Percentiles rank a stretch among this genome's conserved stretches.
Conservation (phyloP, 225 moss, liverwort and hornwort genomes). For the Neckera pumila region DNA sequence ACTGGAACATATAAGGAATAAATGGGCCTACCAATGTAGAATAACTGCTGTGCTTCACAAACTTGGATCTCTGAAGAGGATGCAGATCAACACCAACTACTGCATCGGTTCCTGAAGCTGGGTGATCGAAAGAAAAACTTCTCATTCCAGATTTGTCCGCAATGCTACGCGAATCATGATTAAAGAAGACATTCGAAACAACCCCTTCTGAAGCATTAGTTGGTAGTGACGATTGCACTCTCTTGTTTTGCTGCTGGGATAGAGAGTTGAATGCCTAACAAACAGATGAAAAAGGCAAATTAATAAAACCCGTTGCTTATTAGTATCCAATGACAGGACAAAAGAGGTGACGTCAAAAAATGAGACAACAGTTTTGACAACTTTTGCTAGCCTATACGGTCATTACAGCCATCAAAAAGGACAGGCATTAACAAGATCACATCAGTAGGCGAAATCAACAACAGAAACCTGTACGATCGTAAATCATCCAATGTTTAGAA, state of each 20-base stretch:
- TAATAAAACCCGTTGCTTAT: neutral
- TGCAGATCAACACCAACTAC: neutral
- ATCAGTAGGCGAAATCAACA: neutral
- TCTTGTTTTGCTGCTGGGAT: neutral
- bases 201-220: neutral
- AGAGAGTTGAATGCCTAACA: conserved; percentile 2
- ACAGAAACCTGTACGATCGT: neutral
- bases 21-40: conserved; percentile 3
- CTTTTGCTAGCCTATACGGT: neutral
- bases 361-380: neutral
- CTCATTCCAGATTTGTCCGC: neutral
- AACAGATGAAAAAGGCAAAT: neutral
- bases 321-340: neutral
- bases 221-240: neutral
- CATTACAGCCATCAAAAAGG: neutral
- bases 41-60: neutral
- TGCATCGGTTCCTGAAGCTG: neutral
- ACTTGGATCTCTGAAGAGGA: neutral
- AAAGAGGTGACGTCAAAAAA: neutral
- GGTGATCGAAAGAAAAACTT: neutral
- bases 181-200: neutral
- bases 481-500: neutral
- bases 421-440: neutral
- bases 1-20: neutral
- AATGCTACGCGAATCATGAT: neutral